phyloP scores from a whole-genome alignment of 78 protist genomes.

The Guillardia theta region DNA sequence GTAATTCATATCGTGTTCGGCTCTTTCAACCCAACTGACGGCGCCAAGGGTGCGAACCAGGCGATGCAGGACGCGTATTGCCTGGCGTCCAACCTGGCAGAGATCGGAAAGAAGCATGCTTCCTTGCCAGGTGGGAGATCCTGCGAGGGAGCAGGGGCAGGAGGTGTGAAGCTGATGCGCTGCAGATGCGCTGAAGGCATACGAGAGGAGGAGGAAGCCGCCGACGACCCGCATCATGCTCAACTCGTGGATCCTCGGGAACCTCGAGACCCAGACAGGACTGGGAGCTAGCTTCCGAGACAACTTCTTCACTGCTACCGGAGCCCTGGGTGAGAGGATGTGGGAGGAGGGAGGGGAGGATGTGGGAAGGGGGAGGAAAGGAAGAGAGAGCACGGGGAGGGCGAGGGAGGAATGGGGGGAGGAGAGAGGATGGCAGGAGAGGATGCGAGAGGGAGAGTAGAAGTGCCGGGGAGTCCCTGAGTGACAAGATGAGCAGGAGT shows the following conservation, averaged over 20 bases:
- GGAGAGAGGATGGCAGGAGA: background rate
- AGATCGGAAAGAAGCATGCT: background rate
- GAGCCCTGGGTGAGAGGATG: too few species aligned
- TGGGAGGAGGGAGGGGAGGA: background rate
- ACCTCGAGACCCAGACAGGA: background rate
- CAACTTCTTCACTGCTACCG: background rate
- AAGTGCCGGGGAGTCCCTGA: too few species aligned
- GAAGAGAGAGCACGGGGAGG: background rate
- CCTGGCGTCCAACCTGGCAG: background rate
- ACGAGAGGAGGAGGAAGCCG: background rate
- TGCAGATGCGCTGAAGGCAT: background rate
- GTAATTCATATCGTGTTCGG: too few species aligned
- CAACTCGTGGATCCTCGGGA: constrained; percentile 25
- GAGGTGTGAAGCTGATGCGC: too few species aligned
- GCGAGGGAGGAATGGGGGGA: background rate
- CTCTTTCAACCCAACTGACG: too few species aligned
- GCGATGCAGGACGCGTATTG: constrained; percentile 11
- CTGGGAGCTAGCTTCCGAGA: background rate
- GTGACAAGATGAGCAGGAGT: background rate
- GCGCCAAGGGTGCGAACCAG: constrained; percentile 39
- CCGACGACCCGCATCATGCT: background rate
- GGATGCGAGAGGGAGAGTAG: background rate
- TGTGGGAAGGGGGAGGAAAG: background rate
- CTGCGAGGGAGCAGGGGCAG: too few species aligned
- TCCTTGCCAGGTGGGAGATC: too few species aligned